Percentiles rank a stretch among this genome's conserved stretches.
Evolutionary conservation across 257 asterid genomes (phyloP).

Genomic region (Nemophila menziesii): DNA sequence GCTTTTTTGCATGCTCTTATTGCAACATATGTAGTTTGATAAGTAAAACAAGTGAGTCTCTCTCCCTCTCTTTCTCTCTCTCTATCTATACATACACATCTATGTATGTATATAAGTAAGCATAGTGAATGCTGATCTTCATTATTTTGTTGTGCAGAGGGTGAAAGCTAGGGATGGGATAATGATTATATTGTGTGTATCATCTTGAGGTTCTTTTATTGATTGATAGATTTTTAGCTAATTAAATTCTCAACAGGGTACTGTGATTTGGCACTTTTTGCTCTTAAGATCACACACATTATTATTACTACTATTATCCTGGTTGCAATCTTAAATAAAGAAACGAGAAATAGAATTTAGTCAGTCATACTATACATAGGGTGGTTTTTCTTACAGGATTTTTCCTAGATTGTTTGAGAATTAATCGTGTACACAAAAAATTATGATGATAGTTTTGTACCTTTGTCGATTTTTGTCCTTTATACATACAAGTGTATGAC

Average conservation of each 20-base stretch:
- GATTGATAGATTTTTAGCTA: not conserved
- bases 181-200: not conserved
- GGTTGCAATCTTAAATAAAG: slow-evolving; percentile 28
- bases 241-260: not conserved
- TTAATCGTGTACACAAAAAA: slow-evolving; percentile 4
- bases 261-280: slow-evolving; percentile 15
- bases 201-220: not conserved
- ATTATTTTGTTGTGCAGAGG: not conserved
- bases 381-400: slow-evolving; percentile 10
- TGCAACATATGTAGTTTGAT: slow-evolving; percentile 64
- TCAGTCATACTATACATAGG: slow-evolving; percentile 9
- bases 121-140: not conserved
- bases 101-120: not conserved
- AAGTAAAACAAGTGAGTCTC: slow-evolving; percentile 19
- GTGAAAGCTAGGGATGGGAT: not conserved
- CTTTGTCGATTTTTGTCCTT: not conserved
- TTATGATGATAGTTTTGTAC: not conserved
- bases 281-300: slow-evolving; percentile 29
- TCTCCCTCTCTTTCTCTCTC: slow-evolving; percentile 4
- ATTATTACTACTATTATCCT: too few relatives aligned
- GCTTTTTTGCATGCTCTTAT: slow-evolving; percentile 73
- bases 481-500: not conserved
- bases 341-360: slow-evolving; percentile 11
- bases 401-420: slow-evolving; percentile 5
- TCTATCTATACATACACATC: not conserved